Percentiles rank a stretch among this genome's conserved stretches.
These are phyloP conservation scores for Fusarium sulawesiense DNA, from an alignment of 2,329 filamentous ascomycete species.

Conservation along the genomic window DNA sequence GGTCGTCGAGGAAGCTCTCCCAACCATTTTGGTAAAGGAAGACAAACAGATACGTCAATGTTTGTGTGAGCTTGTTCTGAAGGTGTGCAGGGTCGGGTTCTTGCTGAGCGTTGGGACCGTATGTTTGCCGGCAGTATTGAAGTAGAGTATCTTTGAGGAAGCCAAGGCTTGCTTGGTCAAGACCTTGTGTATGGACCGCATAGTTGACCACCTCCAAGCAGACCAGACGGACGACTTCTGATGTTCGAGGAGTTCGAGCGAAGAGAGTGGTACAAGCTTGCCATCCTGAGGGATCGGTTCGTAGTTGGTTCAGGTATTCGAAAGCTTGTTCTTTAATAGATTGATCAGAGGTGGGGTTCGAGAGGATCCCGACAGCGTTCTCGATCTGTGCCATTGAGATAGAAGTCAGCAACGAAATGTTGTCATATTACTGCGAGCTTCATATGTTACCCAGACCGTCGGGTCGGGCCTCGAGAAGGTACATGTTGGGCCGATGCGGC, in stretches of 20 bases:
- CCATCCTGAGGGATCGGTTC: slow-evolving; percentile 86
- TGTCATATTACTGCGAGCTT: slow-evolving; percentile 18
- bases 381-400: slow-evolving; percentile 72
- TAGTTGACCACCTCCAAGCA: slow-evolving; percentile 94
- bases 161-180: slow-evolving; percentile 77
- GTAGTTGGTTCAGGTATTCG: slow-evolving; percentile 81
- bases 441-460: slow-evolving; percentile 16
- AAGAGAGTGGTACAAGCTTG: slow-evolving; percentile 90
- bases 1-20: slow-evolving; percentile 91
- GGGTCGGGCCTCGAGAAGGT: slow-evolving; percentile 25
- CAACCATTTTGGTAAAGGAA: slow-evolving; percentile 87
- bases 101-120: slow-evolving; percentile 69
- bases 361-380: slow-evolving; percentile 95
- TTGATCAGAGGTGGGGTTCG: slow-evolving; percentile 81
- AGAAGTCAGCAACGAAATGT: slow-evolving; percentile 21
- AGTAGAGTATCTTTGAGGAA: slow-evolving; percentile 85
- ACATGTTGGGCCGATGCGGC: slow-evolving; percentile 41
- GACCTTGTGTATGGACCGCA: slow-evolving; percentile 81
- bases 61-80: slow-evolving; percentile 98
- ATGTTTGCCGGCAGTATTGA: slow-evolving; percentile 81
- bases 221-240: slow-evolving; percentile 88
- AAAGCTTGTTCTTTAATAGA: slow-evolving; percentile 84
- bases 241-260: slow-evolving; percentile 77
- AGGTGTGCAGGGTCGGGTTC: slow-evolving; percentile 78
- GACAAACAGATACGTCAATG: slow-evolving; percentile 92